Conservation (phyloP, 2,329 filamentous ascomycete genomes). For the Botrytis deweyae region DNA sequence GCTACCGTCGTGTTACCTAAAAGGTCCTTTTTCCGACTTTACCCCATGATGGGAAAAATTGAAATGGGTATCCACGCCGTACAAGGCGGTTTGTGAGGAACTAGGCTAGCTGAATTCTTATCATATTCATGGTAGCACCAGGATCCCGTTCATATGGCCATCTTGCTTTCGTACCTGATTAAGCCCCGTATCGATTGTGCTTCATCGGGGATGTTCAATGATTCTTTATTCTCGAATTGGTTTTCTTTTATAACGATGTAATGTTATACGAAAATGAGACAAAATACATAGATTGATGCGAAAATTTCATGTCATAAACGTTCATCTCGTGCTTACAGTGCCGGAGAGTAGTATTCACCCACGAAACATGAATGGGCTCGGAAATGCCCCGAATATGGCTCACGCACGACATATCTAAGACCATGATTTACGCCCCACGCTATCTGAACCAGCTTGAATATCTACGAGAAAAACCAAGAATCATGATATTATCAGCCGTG, state of each 20-base stretch:
- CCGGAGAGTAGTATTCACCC: not conserved
- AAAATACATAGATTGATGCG: not conserved
- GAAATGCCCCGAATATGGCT: not conserved
- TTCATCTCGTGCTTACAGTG: slow-evolving; percentile 5
- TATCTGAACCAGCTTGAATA: not conserved
- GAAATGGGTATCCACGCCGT: not conserved
- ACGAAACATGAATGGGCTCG: slow-evolving; percentile 2
- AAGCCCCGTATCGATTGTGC: slow-evolving; percentile 1
- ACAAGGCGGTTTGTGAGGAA: not conserved
- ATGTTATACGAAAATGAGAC: too few species aligned
- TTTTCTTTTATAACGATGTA: not conserved
- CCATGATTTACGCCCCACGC: not conserved
- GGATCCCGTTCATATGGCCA: not conserved
- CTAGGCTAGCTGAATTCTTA: not conserved
- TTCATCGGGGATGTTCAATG: not conserved
- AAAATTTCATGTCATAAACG: not conserved
- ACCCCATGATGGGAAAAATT: not conserved
- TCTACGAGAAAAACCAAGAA: not conserved
- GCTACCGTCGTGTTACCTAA: slow-evolving; percentile 10
- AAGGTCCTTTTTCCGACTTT: slow-evolving; percentile 15
- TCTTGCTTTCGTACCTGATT: slow-evolving; percentile 9
- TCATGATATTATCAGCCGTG: slow-evolving; percentile 9
- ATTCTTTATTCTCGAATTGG: not conserved
- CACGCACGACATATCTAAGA: slow-evolving; percentile 17
- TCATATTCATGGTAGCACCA: not conserved